Base-by-base conservation (phyloP, 495 filamentous ascomycete genomes). In the Lasiosphaeriaceae sp. region DNA sequence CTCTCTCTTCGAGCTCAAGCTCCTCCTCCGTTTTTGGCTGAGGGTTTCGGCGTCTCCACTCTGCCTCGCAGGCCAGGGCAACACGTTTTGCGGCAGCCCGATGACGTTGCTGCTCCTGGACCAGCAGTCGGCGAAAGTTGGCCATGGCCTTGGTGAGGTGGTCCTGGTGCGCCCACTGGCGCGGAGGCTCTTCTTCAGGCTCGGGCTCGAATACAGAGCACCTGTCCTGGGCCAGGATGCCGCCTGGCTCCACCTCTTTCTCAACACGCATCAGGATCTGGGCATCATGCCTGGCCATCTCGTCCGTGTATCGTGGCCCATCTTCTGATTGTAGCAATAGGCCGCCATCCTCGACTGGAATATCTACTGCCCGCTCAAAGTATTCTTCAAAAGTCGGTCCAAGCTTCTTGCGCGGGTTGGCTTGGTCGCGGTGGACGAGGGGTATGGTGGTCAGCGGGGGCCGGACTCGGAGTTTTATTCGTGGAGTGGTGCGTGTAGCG, bases 121-220 rank as follows among this genome's bases (percentile, higher is more conserved):
- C 73, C 75, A 97, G 79, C 39, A 96, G 75, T 59, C 81, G 85
- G 41, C 89, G 84, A 62, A 97, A 92, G 60, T 90, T 83, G 11
- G 89, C 59, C 45, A 89, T 90, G 62, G 96, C 91, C 14, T 86
- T 83, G 43, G 90, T 80, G 8, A 97, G 78, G 64, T 96, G 89
- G 65, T 97, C 92, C 55, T 83, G 80, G 64, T 96, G 92, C 16
- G 86, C 85, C 73, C 90, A 96, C 52, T 90, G 90, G 55, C 80
- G 82, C 6, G 85, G 80, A 2, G 88, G 89, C 58, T 90, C 87
- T 45, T 84, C 80, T 56, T 89, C 89, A 0, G 84, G 79, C 23
- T 96, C 90, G 0, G 87, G 86, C n/a, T 83, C 77, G 64, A 87
- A 96, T 26, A 88, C 74, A 3, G 85, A 88, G 66, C 89, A 94